Evolutionary conservation across 495 filamentous ascomycete species (phyloP).

Genomic region (Melanomma pulvis-pyrius): DNA sequence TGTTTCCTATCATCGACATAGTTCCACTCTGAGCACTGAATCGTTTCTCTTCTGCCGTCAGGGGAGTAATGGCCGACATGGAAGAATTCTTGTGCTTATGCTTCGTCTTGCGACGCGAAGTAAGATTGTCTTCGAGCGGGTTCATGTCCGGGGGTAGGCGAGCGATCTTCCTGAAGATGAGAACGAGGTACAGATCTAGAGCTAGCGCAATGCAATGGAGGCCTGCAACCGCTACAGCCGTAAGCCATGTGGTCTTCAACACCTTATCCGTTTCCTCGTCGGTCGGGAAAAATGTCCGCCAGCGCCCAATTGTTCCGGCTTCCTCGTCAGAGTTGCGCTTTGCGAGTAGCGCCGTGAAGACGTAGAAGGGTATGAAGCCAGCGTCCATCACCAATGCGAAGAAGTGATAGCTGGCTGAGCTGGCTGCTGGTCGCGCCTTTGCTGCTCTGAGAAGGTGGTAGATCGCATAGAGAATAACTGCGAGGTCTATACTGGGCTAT

Average conservation of each 20-base stretch:
- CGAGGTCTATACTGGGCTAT: slow-evolving; percentile 71
- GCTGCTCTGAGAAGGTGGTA: slow-evolving; percentile 73
- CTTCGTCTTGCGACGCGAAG: slow-evolving; percentile 60
- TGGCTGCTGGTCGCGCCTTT: slow-evolving; percentile 68
- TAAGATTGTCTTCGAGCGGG: slow-evolving; percentile 82
- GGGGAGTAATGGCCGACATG: slow-evolving; percentile 65
- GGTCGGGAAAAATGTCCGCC: slow-evolving; percentile 64
- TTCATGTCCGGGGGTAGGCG: slow-evolving; percentile 89
- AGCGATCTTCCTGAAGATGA: slow-evolving; percentile 79
- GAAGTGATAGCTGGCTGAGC: slow-evolving; percentile 80
- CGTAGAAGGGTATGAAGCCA: slow-evolving; percentile 73
- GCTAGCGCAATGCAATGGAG: slow-evolving; percentile 70
- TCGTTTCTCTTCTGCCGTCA: slow-evolving; percentile 49
- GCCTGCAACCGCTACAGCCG: slow-evolving; percentile 60
- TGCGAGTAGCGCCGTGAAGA: slow-evolving; percentile 66
- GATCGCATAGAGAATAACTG: slow-evolving; percentile 73
- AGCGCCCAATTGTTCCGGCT: slow-evolving; percentile 53
- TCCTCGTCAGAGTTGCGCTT: slow-evolving; percentile 54
- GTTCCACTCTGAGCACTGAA: slow-evolving; percentile 47
- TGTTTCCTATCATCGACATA: slow-evolving; percentile 52
- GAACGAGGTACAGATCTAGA: slow-evolving; percentile 69
- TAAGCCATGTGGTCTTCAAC: slow-evolving; percentile 64
- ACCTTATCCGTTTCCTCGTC: slow-evolving; percentile 56
- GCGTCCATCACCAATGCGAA: slow-evolving; percentile 75
- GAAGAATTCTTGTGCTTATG: slow-evolving; percentile 79